phyloP scores from a whole-genome alignment of 768 basidiomycete genomes.

The Suillus spraguei region DNA sequence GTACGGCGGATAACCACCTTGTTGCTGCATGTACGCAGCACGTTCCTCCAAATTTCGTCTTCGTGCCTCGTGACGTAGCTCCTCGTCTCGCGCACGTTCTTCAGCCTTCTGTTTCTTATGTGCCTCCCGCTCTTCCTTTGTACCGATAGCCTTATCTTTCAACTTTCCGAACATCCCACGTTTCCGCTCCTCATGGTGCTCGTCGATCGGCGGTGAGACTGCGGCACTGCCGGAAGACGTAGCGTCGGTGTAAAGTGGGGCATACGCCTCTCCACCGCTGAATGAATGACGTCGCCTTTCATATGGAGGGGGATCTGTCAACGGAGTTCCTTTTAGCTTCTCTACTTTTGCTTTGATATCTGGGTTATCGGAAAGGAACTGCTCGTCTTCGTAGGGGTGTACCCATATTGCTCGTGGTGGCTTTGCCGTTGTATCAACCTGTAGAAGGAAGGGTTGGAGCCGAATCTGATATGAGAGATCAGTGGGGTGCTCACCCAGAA shows the following conservation, averaged over 20 bases:
- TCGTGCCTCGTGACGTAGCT: constrained; percentile 22
- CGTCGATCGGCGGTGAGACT: neutral
- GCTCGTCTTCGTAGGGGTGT: constrained; percentile 71
- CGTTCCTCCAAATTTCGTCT: constrained; percentile 29
- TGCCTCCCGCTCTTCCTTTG: constrained; percentile 63
- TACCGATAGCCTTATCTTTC: constrained; percentile 65
- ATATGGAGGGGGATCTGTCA: constrained; percentile 31
- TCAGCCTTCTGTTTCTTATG: constrained; percentile 35
- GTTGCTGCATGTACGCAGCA: constrained; percentile 37
- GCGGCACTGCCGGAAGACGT: constrained; percentile 4
- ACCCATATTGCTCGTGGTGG: constrained; percentile 74
- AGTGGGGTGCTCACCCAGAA: constrained; percentile 49
- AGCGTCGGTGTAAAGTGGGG: neutral
- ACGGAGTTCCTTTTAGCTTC: constrained; percentile 3
- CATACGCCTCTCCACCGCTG: constrained; percentile 15
- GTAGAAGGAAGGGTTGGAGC: neutral
- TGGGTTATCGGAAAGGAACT: constrained; percentile 59
- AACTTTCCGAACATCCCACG: constrained; percentile 60
- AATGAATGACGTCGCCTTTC: constrained; percentile 34
- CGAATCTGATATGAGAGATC: too few species aligned
- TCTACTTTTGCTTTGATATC: constrained; percentile 42
- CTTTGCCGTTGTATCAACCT: constrained; percentile 65
- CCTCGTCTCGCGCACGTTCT: constrained; percentile 29
- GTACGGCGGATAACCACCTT: constrained; percentile 33
- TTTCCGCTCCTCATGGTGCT: constrained; percentile 33